Percentiles rank a stretch among this genome's conserved stretches.
Conservation (phyloP, 2,329 filamentous ascomycete genomes). For the Thermothelomyces thermophilus region DNA sequence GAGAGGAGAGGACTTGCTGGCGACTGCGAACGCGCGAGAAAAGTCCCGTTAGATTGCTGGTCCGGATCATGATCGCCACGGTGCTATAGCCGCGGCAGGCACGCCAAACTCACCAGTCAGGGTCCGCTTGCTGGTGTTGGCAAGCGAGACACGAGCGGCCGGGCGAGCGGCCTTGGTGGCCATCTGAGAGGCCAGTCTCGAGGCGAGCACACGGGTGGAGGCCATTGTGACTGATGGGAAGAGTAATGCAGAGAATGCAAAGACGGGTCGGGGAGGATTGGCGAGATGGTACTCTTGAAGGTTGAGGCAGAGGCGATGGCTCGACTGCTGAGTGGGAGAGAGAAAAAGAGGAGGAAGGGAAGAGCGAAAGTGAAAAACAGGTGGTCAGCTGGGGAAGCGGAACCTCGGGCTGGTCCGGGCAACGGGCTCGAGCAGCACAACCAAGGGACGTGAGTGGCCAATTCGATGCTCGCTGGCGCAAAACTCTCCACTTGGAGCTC, state of each 20-base stretch:
- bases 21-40: constrained; percentile 34
- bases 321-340: constrained; percentile 26
- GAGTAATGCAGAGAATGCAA: constrained; percentile 30
- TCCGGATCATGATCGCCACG: constrained; percentile 7
- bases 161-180: constrained; percentile 72
- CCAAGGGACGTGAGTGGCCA: constrained; percentile 26
- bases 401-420: constrained; percentile 29
- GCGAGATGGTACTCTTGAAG: constrained; percentile 31
- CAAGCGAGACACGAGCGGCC: constrained; percentile 58
- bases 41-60: constrained; percentile 18
- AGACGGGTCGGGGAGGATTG: constrained; percentile 31
- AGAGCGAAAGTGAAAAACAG: constrained; percentile 25
- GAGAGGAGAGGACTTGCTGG: constrained; percentile 55
- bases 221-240: constrained; percentile 66
- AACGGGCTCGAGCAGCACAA: constrained; percentile 25
- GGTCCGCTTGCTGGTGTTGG: constrained; percentile 66
- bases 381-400: constrained; percentile 26
- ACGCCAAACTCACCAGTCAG: constrained; percentile 57
- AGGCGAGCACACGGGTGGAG: constrained; percentile 68
- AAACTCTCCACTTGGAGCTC: constrained; percentile 24
- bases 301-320: constrained; percentile 18
- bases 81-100: constrained; percentile 6
- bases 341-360: constrained; percentile 26
- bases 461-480: constrained; percentile 23
- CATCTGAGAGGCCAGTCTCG: constrained; percentile 71